Base-by-base conservation (phyloP, 2,329 filamentous ascomycete species). In the Passalora sequoiae region DNA sequence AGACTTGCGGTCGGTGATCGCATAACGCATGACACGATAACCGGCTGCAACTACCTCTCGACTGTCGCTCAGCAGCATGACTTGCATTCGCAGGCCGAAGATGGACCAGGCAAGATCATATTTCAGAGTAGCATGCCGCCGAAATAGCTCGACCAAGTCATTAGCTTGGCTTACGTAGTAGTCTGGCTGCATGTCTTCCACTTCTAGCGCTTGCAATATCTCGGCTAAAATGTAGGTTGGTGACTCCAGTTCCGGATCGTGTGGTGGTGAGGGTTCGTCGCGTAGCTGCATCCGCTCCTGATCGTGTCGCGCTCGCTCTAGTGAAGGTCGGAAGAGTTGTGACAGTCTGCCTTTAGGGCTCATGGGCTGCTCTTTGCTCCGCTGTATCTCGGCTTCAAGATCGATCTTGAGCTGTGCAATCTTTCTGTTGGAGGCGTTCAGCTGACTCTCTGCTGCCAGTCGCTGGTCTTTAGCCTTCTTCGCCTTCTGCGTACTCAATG, bases 71-170 rank as follows among this genome's bases (percentile, higher is more conserved):
- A 98, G 72, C 16, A 98, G 81, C 87, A 98, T 94, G 55, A 87
- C 83, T 67, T 98, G 92, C 72, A 97, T 89, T 31, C 92, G 80
- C 37, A 94, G 69, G 2, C 94, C 92, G 66, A 98, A 98, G 1
- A 94, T 83, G 3, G 89, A 86, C 92, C 92, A 98, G 1, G 88
- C 89, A 37, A 98, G 71, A 65, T 98, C 94, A 64, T 97, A 96
- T 62, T 98, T 98, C 44, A 98, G 75, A 1, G 87, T 91, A 1
- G 89, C 87, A 65, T 97, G 81, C 40, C 88, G 78, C 64, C 91
- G 95, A 69, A 98, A 94, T n/a, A 98, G 74, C 50, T 94, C 86
- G n/a, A 97, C 92, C 6, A 98, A 74, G 52, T 80, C 86, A 62
- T 98, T 98, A 19, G 89, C 89, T 49, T 88, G 81, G 47, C 86